phyloP scores from a whole-genome alignment of 169 alveolate species.

The Plasmodium cynomolgi region DNA sequence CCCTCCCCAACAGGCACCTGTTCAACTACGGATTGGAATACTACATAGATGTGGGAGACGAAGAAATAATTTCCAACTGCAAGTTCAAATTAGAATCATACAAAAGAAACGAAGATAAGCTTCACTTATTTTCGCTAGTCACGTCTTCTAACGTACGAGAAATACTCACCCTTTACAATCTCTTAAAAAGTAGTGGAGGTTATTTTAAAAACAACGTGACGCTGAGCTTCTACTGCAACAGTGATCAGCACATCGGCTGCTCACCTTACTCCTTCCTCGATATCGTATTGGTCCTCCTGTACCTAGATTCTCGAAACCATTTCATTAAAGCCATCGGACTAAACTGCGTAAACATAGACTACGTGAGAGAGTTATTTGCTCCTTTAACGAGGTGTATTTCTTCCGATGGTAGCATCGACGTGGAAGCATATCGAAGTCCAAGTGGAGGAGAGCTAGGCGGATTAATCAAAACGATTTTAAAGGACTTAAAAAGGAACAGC shows the following conservation, averaged over 20 bases:
- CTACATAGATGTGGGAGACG: constrained; percentile 61
- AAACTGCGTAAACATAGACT: constrained; percentile 38
- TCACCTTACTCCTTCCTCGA: constrained; percentile 40
- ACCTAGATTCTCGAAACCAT: constrained; percentile 28
- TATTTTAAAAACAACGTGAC: constrained; percentile 6
- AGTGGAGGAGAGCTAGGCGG: neutral
- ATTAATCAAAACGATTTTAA: neutral
- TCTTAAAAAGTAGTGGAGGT: constrained; percentile 5
- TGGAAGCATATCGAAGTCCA: constrained; percentile 11
- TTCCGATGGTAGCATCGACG: neutral
- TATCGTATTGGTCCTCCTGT: constrained; percentile 6
- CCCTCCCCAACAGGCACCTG: neutral
- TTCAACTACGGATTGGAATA: constrained; percentile 65
- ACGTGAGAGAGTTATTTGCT: constrained; percentile 18
- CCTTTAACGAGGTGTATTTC: constrained; percentile 21
- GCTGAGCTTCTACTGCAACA: constrained; percentile 32
- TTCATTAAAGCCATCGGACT: constrained; percentile 52
- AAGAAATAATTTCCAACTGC: constrained; percentile 38
- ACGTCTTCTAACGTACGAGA: constrained; percentile 55
- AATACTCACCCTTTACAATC: constrained; percentile 37
- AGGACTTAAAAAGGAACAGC: constrained; percentile 25
- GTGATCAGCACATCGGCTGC: constrained; percentile 19
- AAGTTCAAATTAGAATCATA: constrained; percentile 28
- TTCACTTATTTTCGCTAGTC: constrained; percentile 22
- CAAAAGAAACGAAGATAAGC: constrained; percentile 10